Evolutionary conservation across 805 yeast species (phyloP), one percentile per base, ranked within the genome.

Genomic region (Aciculoconidium aculeatum): DNA sequence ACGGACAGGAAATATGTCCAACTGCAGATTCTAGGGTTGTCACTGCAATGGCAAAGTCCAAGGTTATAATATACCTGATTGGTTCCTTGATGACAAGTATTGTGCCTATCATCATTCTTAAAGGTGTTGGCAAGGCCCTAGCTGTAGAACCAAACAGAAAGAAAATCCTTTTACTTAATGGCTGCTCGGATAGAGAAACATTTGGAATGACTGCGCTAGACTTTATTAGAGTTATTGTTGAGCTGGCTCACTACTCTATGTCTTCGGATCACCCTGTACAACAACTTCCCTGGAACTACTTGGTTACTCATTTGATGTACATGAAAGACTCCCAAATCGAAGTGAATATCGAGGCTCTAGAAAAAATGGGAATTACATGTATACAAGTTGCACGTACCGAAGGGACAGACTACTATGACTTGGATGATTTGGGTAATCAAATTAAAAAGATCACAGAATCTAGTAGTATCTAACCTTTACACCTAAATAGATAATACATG

Each of bases 1-100:
- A 81, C 49, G 95, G 95, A 1, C 84, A 81, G 43, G 96, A 87
- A 48, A 78, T 83, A 15, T 72, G 75, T 39, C 95, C 96, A 3
- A 53, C 61, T 17, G 87, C 90, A 1, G 79, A 79, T 40, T 53
- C 75, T 3, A 58, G 83, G 27, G 87, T 80, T 0, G 48, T 74
- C 2, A 53, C 70, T 1, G 62, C 70, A 14, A 48, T 86, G 3
- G 45, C 61, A 12, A 47, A 59, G 4, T 60, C 84, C 0, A 70
- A 77, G 20, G 61, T 72, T 9, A 57, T 87, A 0, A 61, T 88
- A 0, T 84, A 77, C 47, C 82, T 94, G 0, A 82, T 88, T 32
- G 96, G 97, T 1, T 82, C 94, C 1, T 60, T 88, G 20, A 82
- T 83, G 80, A 88, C 97, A 0, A 83, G 95, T 28, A 75, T 82